These are phyloP conservation scores for Cryptomeria japonica DNA, from an alignment of 75 land plant genomes.

Conservation along the genomic window DNA sequence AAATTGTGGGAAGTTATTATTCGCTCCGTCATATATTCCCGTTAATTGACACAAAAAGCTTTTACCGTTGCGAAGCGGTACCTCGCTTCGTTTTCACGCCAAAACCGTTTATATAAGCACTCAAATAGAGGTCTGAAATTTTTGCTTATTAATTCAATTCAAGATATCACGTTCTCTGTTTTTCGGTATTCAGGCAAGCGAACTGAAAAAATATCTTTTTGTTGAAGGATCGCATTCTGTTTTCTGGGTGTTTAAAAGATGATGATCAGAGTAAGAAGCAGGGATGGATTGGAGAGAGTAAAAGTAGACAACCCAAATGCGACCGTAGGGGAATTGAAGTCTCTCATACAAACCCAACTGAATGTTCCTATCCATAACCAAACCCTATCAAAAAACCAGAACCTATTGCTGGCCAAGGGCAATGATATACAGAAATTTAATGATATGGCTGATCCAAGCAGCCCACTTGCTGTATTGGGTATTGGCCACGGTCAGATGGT, in stretches of 20 bases:
- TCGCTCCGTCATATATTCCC: too few relatives aligned
- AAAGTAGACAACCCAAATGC: conserved; percentile 41
- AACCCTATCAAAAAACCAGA: conserved; percentile 67
- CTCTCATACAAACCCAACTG: conserved; percentile 70
- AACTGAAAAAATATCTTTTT: not conserved
- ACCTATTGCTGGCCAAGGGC: conserved; percentile 69
- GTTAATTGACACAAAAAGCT: too few relatives aligned
- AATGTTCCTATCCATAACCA: conserved; percentile 63
- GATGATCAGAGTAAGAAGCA: conserved; percentile 86
- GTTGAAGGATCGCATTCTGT: not conserved
- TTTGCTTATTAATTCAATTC: too few relatives aligned
- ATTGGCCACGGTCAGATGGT: conserved; percentile 71
- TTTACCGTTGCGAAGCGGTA: too few relatives aligned
- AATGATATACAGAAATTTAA: conserved; percentile 21
- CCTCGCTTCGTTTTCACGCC: not conserved
- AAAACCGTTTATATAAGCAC: too few relatives aligned
- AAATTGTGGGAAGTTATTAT: too few relatives aligned
- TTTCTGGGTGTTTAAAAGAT: conserved; percentile 23
- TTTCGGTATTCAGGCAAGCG: not conserved
- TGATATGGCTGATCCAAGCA: conserved; percentile 50
- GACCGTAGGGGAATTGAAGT: conserved; percentile 59
- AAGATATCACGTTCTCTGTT: not conserved
- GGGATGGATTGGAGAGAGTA: conserved; percentile 93
- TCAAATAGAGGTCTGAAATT: not conserved
- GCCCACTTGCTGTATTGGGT: conserved; percentile 54